These are phyloP conservation scores for Fraxinus baroniana DNA, from an alignment of 305 asterid species.

Conservation along the genomic window DNA sequence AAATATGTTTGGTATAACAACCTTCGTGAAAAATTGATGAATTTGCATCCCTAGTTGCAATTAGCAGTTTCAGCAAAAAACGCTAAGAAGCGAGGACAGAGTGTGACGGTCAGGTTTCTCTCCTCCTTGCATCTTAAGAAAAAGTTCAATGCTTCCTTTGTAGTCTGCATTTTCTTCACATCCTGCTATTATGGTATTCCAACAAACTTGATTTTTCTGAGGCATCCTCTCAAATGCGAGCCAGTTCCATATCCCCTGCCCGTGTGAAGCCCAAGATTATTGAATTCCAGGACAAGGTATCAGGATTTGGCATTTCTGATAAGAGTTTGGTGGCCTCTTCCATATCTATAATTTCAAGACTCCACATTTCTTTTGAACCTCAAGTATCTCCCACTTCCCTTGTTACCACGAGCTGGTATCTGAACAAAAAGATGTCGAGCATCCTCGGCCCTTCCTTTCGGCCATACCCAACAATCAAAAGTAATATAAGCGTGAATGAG, in stretches of 20 bases:
- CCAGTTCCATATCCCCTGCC: constrained; percentile 56
- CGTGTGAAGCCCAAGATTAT: constrained; percentile 49
- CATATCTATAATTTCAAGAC: constrained; percentile 73
- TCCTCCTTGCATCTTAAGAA: constrained; percentile 55
- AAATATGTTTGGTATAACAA: constrained; percentile 60
- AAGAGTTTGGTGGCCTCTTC: constrained; percentile 60
- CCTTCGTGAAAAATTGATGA: constrained; percentile 65
- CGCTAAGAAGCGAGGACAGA: constrained; percentile 69
- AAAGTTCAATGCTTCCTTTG: constrained; percentile 55
- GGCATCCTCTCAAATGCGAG: constrained; percentile 64
- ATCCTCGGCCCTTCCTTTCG: constrained; percentile 63
- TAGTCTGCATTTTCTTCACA: constrained; percentile 55
- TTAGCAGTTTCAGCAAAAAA: constrained; percentile 57
- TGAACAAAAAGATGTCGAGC: constrained; percentile 62
- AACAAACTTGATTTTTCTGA: constrained; percentile 53
- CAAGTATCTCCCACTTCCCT: constrained; percentile 16
- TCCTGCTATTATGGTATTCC: constrained; percentile 58
- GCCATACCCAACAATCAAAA: constrained; percentile 78
- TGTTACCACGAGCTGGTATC: not conserved
- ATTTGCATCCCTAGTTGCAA: constrained; percentile 61
- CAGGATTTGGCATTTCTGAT: constrained; percentile 57
- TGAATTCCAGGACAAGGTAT: constrained; percentile 68
- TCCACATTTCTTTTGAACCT: constrained; percentile 56
- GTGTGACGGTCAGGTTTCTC: constrained; percentile 75
- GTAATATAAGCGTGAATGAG: constrained; percentile 69